phyloP scores from a whole-genome alignment of 371 early-diverging fungal species.

The Circinella minor region DNA sequence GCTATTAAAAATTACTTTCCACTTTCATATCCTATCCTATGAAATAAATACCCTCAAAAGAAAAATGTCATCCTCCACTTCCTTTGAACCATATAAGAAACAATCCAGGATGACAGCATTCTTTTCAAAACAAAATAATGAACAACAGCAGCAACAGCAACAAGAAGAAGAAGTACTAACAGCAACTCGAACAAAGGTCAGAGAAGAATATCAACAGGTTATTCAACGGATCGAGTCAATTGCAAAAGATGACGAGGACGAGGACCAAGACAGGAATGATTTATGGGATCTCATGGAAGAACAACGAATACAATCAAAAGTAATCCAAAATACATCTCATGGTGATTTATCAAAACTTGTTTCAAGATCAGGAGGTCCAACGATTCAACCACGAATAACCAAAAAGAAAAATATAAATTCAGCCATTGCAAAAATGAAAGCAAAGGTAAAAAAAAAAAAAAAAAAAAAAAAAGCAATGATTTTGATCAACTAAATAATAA shows the following conservation, averaged over 20 bases:
- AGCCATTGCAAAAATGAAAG: constrained; percentile 7
- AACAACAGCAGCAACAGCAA: no score
- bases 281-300: not conserved
- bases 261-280: no score
- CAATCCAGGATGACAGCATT: constrained; percentile 6
- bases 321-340: not conserved
- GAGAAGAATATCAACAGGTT: constrained; percentile 1
- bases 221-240: not conserved
- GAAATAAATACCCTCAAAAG: not conserved
- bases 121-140: not conserved
- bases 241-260: not conserved
- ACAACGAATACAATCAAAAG: not conserved
- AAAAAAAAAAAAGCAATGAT: no score
- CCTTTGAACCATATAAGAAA: constrained; percentile 2
- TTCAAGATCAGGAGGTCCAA: not conserved
- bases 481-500: no score
- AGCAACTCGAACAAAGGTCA: not conserved
- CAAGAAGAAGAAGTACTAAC: not conserved
- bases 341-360: constrained; percentile 8
- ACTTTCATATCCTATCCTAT: not conserved
- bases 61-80: not conserved
- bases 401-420: not conserved
- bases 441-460: not conserved
- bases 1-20: not conserved
- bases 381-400: constrained; percentile 1